Base-by-base conservation (phyloP, 2,329 filamentous ascomycete species). In the Exophiala alcalophila region DNA sequence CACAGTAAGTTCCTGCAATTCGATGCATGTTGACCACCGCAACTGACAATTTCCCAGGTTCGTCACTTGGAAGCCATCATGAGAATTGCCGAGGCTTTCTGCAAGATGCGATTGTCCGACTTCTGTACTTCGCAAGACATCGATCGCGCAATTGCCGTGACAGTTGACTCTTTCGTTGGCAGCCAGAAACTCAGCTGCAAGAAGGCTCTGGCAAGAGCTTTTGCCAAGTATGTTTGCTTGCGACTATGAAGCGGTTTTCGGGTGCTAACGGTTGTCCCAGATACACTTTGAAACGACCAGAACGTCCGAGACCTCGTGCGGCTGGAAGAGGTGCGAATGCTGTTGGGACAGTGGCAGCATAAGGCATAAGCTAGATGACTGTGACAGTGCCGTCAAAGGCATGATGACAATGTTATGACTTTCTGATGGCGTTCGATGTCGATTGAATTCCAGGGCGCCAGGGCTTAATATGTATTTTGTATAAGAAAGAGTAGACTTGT, bases 11-110 rank as follows among this genome's bases (percentile, higher is more conserved):
- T 23, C 19, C 16, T 24, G n/a, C 28, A 20, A 14, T 5, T 24
- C 14, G 23, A 15, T 25, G 2, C 34, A 16, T 36, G 18, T 18
- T 16, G 26, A 10, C 15, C 5, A 32, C 15, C 19, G 3, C 2
- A 40, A 41, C 57, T 63, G 38, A 59, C 50, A 40, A 10, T 20
- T 30, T 27, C 12, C 28, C 54, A 95, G 89, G 87, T 96, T 53
- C 90, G 92, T 72, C 92, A 98, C 70, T 74, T 98, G 23, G 92
- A 98, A 76, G 91, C 91, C 50, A 96, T 97, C 60, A 94, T 98
- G 71, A 87, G 92, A 61, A 94, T 94, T 60, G 83, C 83, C 44
- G 92, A 98, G 65, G 72, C 90, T 0, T 98, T 98, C 70, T 94
- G 86, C 67, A 91, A 94, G 61, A 98, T 98, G 92, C 84, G 92